phyloP scores from a whole-genome alignment of 108 stramenopile species.

The Cyclotella choctawhatcheeana region DNA sequence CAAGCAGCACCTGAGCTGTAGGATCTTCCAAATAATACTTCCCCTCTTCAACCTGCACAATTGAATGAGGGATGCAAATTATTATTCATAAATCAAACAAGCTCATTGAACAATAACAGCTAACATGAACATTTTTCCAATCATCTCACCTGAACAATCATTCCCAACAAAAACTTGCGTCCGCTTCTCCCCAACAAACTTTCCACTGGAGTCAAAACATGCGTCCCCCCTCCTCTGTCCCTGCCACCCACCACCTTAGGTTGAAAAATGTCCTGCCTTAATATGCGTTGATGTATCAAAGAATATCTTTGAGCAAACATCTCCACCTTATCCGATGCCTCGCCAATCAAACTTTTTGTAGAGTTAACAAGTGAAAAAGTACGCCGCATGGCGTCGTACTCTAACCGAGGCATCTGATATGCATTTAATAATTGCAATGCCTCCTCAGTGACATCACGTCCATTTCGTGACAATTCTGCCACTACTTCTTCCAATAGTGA shows the following conservation, averaged over 20 bases:
- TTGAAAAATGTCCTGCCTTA: constrained; percentile 69
- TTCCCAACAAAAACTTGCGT: constrained; percentile 50
- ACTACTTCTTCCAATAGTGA: constrained; percentile 54
- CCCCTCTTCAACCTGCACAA: constrained; percentile 61
- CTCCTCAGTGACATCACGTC: constrained; percentile 39
- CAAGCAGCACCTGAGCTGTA: constrained; percentile 72
- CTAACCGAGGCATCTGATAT: constrained; percentile 16
- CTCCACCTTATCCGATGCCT: constrained; percentile 44
- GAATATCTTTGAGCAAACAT: constrained; percentile 81
- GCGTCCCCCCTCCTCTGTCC: constrained; percentile 21
- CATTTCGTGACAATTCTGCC: constrained; percentile 38
- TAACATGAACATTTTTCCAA: not conserved
- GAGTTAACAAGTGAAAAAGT: constrained; percentile 19
- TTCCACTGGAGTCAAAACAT: constrained; percentile 61
- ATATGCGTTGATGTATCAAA: constrained; percentile 77
- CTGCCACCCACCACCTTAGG: constrained; percentile 56
- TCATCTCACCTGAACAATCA: constrained; percentile 60
- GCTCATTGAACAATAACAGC: not conserved
- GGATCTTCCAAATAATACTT: constrained; percentile 81
- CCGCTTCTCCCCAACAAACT: constrained; percentile 63
- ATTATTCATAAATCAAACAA: not conserved
- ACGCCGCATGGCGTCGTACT: constrained; percentile 32
- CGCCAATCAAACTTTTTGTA: constrained; percentile 16
- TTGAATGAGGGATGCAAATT: not conserved
- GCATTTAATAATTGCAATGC: constrained; percentile 34